These are phyloP conservation scores for Trichoderma reesei DNA, from an alignment of 495 filamentous ascomycete genomes.

Conservation along the genomic window DNA sequence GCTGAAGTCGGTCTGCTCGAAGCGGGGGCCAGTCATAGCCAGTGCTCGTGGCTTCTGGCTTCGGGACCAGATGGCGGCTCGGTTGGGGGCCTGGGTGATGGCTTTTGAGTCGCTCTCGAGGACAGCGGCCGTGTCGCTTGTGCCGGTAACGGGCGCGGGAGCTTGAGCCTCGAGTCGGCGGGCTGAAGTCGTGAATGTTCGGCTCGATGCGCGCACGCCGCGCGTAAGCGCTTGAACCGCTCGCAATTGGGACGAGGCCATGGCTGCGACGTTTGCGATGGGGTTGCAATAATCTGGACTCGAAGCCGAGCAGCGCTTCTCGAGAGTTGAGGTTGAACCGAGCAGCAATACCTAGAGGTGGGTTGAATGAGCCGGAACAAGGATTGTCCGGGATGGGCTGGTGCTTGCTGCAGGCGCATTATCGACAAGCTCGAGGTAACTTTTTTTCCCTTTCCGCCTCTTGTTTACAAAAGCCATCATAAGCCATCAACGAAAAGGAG, in stretches of 20 bases:
- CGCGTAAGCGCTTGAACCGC: constrained; percentile 25
- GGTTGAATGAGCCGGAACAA: constrained; percentile 3
- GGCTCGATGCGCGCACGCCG: constrained; percentile 22
- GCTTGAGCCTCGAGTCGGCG: constrained; percentile 32
- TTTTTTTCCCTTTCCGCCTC: not conserved
- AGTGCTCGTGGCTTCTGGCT: constrained; percentile 68
- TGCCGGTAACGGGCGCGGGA: constrained; percentile 41
- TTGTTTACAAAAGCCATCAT: not conserved
- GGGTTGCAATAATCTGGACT: constrained; percentile 19
- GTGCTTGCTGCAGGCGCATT: not conserved
- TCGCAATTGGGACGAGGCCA: constrained; percentile 46
- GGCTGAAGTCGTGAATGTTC: constrained; percentile 28
- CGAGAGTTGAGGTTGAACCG: constrained; percentile 13
- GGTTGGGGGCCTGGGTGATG: constrained; percentile 78
- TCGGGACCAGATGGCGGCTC: constrained; percentile 64
- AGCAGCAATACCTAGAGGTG: not conserved
- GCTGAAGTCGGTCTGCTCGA: constrained; percentile 91
- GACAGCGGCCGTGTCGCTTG: constrained; percentile 44
- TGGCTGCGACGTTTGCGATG: constrained; percentile 36
- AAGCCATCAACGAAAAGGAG: not conserved
- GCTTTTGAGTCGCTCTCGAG: constrained; percentile 51
- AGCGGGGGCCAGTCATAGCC: constrained; percentile 88
- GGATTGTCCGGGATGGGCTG: not conserved
- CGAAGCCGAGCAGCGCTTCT: constrained; percentile 15
- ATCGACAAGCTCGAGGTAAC: not conserved